Conservation (phyloP, 225 moss, liverwort and hornwort species). For the Climacium dendroides region DNA sequence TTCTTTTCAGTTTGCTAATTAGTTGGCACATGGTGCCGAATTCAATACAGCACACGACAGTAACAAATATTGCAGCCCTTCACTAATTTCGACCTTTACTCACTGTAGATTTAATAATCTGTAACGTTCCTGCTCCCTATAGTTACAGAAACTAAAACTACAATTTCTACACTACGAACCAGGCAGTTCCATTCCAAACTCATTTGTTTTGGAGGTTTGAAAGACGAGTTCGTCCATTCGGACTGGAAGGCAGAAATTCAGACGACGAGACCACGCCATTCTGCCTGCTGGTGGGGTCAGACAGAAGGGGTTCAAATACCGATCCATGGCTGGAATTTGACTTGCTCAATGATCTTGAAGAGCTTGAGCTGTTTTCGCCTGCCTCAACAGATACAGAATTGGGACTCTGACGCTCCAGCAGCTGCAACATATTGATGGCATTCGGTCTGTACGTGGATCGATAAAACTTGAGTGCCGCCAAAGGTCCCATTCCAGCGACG, state of each 20-base stretch:
- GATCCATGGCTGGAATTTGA: slow-evolving; percentile 46
- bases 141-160: neutral
- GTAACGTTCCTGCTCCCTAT: neutral
- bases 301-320: slow-evolving; percentile 71
- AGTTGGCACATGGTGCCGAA: neutral
- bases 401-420: slow-evolving; percentile 39
- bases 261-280: slow-evolving; percentile 13
- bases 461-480: slow-evolving; percentile 72
- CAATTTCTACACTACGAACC: neutral
- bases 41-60: neutral
- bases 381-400: slow-evolving; percentile 24
- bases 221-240: slow-evolving; percentile 1
- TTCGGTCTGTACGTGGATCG: slow-evolving; percentile 68
- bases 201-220: slow-evolving; percentile 38
- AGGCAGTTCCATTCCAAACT: neutral
- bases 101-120: neutral
- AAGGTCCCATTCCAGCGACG: slow-evolving; percentile 75
- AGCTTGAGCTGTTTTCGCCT: slow-evolving; percentile 31
- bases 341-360: slow-evolving; percentile 16
- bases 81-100: neutral
- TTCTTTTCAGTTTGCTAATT: neutral
- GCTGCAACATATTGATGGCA: slow-evolving; percentile 75
- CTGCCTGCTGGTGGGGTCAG: slow-evolving; percentile 18
- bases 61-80: neutral
- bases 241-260: slow-evolving; percentile 31